These are phyloP conservation scores for Cenococcum geophilum DNA, from an alignment of 495 filamentous ascomycete genomes.

Conservation along the genomic window DNA sequence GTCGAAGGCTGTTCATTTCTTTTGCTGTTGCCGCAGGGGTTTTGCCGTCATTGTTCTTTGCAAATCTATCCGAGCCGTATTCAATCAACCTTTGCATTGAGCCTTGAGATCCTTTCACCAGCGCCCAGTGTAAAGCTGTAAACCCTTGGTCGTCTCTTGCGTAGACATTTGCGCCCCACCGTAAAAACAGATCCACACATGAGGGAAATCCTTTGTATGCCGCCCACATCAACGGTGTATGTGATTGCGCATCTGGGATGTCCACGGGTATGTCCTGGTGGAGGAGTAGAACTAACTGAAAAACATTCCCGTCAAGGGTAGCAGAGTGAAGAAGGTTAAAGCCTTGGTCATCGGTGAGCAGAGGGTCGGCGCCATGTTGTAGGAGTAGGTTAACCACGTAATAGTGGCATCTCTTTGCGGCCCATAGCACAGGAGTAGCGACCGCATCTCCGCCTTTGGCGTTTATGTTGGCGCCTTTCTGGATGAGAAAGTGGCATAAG, in stretches of 20 bases:
- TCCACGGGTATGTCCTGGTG: slow-evolving; percentile 94
- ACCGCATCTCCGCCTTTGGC: slow-evolving; percentile 89
- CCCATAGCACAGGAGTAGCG: slow-evolving; percentile 93
- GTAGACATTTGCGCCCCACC: slow-evolving; percentile 93
- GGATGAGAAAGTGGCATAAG: slow-evolving; percentile 89
- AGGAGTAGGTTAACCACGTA: slow-evolving; percentile 78
- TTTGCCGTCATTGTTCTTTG: slow-evolving; percentile 79
- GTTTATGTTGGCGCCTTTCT: slow-evolving; percentile 85
- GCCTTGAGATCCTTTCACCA: slow-evolving; percentile 80
- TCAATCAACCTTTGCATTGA: slow-evolving; percentile 90
- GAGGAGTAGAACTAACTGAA: slow-evolving; percentile 75
- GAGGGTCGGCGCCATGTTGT: slow-evolving; percentile 79
- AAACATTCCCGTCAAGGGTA: slow-evolving; percentile 95
- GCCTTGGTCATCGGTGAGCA: slow-evolving; percentile 83
- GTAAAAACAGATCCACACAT: slow-evolving; percentile 85
- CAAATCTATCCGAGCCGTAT: slow-evolving; percentile 88
- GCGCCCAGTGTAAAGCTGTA: slow-evolving; percentile 90
- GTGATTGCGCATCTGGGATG: slow-evolving; percentile 75
- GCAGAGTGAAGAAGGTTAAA: slow-evolving; percentile 96
- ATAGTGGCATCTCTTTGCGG: slow-evolving; percentile 87
- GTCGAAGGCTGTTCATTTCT: slow-evolving; percentile 77
- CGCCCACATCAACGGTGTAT: slow-evolving; percentile 96
- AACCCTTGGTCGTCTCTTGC: slow-evolving; percentile 85
- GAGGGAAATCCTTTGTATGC: slow-evolving; percentile 92
- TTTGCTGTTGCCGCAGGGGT: slow-evolving; percentile 74